Evolutionary conservation across 805 yeast genomes (phyloP).

Genomic region (Teunomyces barrocoloradensis): DNA sequence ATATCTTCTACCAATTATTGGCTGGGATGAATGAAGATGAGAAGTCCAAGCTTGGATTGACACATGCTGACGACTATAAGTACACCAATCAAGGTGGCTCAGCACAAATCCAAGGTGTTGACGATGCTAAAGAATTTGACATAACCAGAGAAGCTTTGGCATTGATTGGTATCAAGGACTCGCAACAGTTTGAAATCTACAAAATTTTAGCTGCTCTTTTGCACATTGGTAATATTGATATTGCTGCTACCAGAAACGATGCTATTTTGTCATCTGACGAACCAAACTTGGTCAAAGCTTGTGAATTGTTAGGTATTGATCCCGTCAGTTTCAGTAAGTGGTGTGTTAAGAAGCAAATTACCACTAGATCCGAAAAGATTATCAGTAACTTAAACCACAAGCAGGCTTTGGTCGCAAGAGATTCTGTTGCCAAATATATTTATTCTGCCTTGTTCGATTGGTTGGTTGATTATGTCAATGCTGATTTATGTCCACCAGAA

Average conservation of each 20-base stretch:
- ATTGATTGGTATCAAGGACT: constrained; percentile 68
- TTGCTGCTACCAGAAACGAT: constrained; percentile 79
- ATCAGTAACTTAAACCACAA: constrained; percentile 75
- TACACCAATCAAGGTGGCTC: constrained; percentile 91
- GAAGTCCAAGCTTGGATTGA: constrained; percentile 58
- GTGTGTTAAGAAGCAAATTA: constrained; percentile 88
- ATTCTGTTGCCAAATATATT: constrained; percentile 93
- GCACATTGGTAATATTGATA: constrained; percentile 89
- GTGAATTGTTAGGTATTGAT: constrained; percentile 80
- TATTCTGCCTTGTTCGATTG: constrained; percentile 93
- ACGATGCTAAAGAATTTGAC: constrained; percentile 75
- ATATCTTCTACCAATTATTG: constrained; percentile 86
- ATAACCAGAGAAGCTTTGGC: constrained; percentile 74
- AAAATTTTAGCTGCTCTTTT: constrained; percentile 81
- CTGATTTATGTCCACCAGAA: constrained; percentile 75
- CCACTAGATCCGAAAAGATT: constrained; percentile 90
- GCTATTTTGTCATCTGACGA: constrained; percentile 83
- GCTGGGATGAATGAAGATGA: constrained; percentile 63
- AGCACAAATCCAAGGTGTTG: constrained; percentile 67
- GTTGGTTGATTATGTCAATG: constrained; percentile 83
- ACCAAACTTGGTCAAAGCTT: constrained; percentile 76
- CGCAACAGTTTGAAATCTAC: constrained; percentile 66
- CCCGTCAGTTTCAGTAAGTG: constrained; percentile 76
- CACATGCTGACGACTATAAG: constrained; percentile 63
- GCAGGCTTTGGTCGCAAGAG: constrained; percentile 89